phyloP scores from a whole-genome alignment of 768 basidiomycete genomes.

The Gloeophyllum trabeum region DNA sequence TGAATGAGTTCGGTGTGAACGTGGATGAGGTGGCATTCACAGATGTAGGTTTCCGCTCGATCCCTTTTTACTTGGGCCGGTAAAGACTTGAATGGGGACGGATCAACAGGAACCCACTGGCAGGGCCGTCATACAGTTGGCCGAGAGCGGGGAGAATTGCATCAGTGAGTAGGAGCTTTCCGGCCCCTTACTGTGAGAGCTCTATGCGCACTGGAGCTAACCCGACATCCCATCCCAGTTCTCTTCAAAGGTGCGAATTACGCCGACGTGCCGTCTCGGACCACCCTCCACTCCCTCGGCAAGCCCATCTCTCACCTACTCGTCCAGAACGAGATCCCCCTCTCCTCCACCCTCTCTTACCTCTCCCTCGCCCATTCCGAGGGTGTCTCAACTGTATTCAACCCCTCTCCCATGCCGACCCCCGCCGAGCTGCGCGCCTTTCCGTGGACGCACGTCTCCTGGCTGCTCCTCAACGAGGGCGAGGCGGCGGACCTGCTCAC shows the following conservation, averaged over 20 bases:
- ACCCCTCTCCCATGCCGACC: conserved; percentile 46
- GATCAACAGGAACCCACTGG: conserved; percentile 35
- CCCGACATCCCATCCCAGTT: conserved; percentile 23
- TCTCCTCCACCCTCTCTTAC: conserved; percentile 27
- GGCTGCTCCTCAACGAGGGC: conserved; percentile 45
- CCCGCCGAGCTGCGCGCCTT: conserved; percentile 26
- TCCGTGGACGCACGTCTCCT: conserved; percentile 39
- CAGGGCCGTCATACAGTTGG: conserved; percentile 49
- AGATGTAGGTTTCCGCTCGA: conserved; percentile 17
- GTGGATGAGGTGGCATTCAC: conserved; percentile 24
- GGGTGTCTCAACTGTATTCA: conserved; percentile 28
- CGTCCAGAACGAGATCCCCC: conserved; percentile 49
- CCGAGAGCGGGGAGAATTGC: conserved; percentile 47
- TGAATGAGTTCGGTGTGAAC: conserved; percentile 28
- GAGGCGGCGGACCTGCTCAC: conserved; percentile 25
- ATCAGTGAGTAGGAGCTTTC: conserved; percentile 31
- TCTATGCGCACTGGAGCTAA: background rate
- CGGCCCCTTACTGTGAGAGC: no score
- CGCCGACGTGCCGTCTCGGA: conserved; percentile 21
- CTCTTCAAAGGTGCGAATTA: conserved; percentile 51
- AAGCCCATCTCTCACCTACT: conserved; percentile 36
- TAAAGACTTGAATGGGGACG: background rate
- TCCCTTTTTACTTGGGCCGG: background rate
- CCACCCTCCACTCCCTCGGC: conserved; percentile 15
- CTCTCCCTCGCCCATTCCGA: conserved; percentile 10